phyloP scores from a whole-genome alignment of 306 rosid species.

The Vigna radiata region DNA sequence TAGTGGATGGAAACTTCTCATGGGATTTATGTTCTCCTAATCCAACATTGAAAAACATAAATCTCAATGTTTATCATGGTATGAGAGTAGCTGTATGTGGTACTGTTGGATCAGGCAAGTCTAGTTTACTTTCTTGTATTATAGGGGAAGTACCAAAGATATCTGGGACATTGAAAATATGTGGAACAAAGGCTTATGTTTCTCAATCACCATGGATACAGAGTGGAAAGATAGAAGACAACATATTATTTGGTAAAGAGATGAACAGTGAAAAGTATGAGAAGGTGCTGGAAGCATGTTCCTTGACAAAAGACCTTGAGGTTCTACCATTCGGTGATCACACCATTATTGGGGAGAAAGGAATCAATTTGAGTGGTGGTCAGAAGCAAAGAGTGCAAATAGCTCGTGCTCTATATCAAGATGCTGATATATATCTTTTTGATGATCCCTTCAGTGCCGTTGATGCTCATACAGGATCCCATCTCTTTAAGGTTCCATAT shows the following conservation, averaged over 20 bases:
- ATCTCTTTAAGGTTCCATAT: conserved; percentile 69
- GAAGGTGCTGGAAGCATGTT: conserved; percentile 78
- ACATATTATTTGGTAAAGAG: conserved; percentile 72
- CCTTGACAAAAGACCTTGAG: conserved; percentile 73
- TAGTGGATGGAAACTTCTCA: conserved; percentile 75
- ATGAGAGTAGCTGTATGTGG: conserved; percentile 93
- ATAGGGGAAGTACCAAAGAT: conserved; percentile 83
- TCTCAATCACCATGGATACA: conserved; percentile 97
- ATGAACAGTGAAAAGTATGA: conserved; percentile 77
- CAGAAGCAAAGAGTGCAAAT: conserved; percentile 91
- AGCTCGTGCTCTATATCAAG: conserved; percentile 85
- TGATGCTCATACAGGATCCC: conserved; percentile 95
- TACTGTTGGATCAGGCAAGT: conserved; percentile 87
- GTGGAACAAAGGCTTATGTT: conserved; percentile 87
- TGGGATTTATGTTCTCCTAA: conserved; percentile 67
- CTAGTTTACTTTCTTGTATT: conserved; percentile 83
- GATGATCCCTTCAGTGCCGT: conserved; percentile 95
- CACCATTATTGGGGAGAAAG: conserved; percentile 84
- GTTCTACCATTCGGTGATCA: conserved; percentile 82
- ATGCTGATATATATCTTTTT: conserved; percentile 79
- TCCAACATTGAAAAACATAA: conserved; percentile 63
- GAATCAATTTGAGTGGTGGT: conserved; percentile 92
- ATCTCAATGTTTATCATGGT: conserved; percentile 58
- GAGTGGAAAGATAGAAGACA: conserved; percentile 81
- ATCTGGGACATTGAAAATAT: conserved; percentile 68